Conservation (phyloP, 768 basidiomycete species). For the Russula griseocarnosa region DNA sequence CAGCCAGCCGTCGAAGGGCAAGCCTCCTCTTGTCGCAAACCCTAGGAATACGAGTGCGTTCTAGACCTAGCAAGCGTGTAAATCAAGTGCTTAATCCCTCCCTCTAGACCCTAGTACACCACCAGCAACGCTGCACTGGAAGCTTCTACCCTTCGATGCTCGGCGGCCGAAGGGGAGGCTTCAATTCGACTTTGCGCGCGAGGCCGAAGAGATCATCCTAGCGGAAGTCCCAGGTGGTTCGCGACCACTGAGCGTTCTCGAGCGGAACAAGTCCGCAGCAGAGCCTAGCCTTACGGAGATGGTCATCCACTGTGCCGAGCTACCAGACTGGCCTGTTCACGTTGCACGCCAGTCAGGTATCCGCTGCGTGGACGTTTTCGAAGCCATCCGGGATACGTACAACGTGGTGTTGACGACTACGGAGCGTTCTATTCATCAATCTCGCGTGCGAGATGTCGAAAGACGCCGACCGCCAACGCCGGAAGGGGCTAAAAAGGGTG, state of each 20-base stretch:
- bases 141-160: constrained; percentile 41
- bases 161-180: constrained; percentile 38
- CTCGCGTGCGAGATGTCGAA: constrained; percentile 34
- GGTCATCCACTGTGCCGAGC: constrained; percentile 43
- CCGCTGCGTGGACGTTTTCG: constrained; percentile 55
- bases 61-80: background rate
- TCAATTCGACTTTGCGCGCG: constrained; percentile 46
- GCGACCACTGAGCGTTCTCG: constrained; percentile 36
- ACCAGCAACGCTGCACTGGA: constrained; percentile 47
- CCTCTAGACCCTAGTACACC: constrained; percentile 31
- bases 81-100: background rate
- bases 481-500: constrained; percentile 40
- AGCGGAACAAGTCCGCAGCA: constrained; percentile 43
- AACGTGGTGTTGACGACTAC: constrained; percentile 43
- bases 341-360: constrained; percentile 45
- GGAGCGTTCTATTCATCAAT: constrained; percentile 37
- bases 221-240: constrained; percentile 31
- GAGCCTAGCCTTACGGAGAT: constrained; percentile 47
- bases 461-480: constrained; percentile 38
- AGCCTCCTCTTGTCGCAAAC: background rate
- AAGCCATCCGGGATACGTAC: constrained; percentile 51
- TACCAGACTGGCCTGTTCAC: constrained; percentile 41
- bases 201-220: constrained; percentile 34
- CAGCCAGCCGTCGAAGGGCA: background rate
- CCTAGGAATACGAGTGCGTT: constrained; percentile 4